Percentiles rank a stretch among this genome's conserved stretches.
These are phyloP conservation scores for Malbranchea zuffiana DNA, from an alignment of 2,329 filamentous ascomycete genomes.

Conservation along the genomic window DNA sequence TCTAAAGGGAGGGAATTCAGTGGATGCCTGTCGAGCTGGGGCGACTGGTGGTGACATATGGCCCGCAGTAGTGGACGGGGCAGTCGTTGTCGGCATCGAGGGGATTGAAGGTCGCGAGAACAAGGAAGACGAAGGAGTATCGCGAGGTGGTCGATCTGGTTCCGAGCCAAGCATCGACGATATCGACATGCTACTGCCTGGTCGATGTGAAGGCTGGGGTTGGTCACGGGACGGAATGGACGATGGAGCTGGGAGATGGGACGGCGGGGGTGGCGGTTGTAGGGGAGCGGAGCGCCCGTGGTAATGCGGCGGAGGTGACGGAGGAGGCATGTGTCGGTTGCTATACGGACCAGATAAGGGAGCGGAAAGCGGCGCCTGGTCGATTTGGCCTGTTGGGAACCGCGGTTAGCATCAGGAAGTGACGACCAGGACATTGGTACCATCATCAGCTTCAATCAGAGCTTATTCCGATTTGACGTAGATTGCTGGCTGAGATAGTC, in stretches of 20 bases:
- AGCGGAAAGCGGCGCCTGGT: constrained; percentile 25
- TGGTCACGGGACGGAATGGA: constrained; percentile 44
- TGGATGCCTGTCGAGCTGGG: constrained; percentile 34
- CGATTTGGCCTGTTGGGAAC: not conserved
- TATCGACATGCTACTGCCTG: constrained; percentile 60
- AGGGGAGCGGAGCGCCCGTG: constrained; percentile 32
- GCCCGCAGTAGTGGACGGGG: constrained; percentile 25
- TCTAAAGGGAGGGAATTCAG: constrained; percentile 53
- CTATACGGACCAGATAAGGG: constrained; percentile 29
- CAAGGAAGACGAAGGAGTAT: constrained; percentile 36
- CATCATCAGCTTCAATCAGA: no score
- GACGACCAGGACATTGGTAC: no score
- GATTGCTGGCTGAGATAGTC: no score
- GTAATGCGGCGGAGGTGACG: constrained; percentile 41
- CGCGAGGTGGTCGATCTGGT: constrained; percentile 37
- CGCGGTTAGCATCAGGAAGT: no score
- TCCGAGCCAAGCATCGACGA: constrained; percentile 57
- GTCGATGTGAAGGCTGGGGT: constrained; percentile 38
- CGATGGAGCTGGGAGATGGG: constrained; percentile 39
- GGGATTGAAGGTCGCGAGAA: constrained; percentile 29
- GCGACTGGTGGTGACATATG: constrained; percentile 35
- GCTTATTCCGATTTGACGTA: no score
- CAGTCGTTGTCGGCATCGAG: constrained; percentile 21
- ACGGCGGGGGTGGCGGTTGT: constrained; percentile 31
- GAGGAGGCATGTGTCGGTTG: constrained; percentile 40